Evolutionary conservation across 768 basidiomycete genomes (phyloP), one percentile per base, ranked within the genome.

Genomic region (Crepidotus variabilis): DNA sequence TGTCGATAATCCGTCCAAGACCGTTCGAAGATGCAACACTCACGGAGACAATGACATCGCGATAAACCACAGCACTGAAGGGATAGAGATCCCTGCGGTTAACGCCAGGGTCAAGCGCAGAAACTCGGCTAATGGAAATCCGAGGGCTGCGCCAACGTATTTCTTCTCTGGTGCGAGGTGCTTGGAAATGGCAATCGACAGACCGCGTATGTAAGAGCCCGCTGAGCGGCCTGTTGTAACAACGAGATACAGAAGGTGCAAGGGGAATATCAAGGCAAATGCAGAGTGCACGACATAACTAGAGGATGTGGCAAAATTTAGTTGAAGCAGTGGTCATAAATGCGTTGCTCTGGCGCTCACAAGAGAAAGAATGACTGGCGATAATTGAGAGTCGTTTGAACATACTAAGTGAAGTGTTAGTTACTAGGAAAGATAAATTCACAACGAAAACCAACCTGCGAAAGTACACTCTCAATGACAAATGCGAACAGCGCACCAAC

Each of bases 281-380:
- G 79, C 74, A 2, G 89, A 87, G 67, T 97, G 94, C 2, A 92
- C 92, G 48, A 92, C 66, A 70, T 88, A 95, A 69, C 91, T 92
- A 43, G 14, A 43, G 11, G 11, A 43, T 43, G 14, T 16, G 2
- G 11, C 39, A 43, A 11, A 3, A 16, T 16, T 43, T 43, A 2
- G 39, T 43, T 20, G 3, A 20, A 20, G 2, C 5, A 5, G 39
- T 16, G 18, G 13, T 11, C 39, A 5, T 43, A 3, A 43, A 43
- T 43, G 5, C 39, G 13, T 43, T 43, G 65, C 33, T 20, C 20
- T 7, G 18, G 28, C 9, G 64, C 87, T 58, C 63, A 90, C 90
- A 92, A 90, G 57, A 90, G 74, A 62, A 95, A 86, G 77, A 85
- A 94, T 0, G 94, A 89, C 55, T 94, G 88, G 52, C 83, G 78